These are phyloP conservation scores for Pythium rishiriense DNA, from an alignment of 352 stramenopile species.

Conservation along the genomic window DNA sequence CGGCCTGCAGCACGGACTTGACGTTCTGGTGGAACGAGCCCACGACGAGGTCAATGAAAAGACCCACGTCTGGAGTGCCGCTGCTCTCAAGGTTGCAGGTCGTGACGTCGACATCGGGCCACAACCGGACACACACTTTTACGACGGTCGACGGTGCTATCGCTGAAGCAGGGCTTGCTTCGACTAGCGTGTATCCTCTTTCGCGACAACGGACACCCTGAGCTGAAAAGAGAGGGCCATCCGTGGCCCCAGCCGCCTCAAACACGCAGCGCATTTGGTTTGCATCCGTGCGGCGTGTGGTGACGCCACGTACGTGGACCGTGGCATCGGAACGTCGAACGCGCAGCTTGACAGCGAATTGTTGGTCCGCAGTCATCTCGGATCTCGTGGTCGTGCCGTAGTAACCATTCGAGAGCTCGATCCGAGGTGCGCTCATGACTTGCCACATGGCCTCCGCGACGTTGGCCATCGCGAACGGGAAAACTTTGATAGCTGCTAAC, in stretches of 20 bases:
- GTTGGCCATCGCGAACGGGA: neutral
- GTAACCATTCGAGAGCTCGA: too few species aligned
- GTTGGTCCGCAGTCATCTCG: neutral
- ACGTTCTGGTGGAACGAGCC: too few species aligned
- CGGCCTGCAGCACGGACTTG: too few species aligned
- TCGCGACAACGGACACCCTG: neutral
- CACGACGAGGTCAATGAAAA: too few species aligned
- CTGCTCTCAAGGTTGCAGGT: too few species aligned
- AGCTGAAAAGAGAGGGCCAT: neutral
- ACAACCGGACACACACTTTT: constrained; percentile 5
- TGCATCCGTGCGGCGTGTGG: neutral
- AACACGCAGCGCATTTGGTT: neutral
- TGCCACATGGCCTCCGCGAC: neutral
- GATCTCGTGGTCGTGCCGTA: neutral
- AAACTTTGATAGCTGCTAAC: neutral
- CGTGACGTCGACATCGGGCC: neutral
- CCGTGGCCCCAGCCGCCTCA: neutral
- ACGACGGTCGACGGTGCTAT: constrained; percentile 8
- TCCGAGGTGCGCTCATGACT: neutral
- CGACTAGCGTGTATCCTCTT: neutral
- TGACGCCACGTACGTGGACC: neutral
- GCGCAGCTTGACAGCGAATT: neutral
- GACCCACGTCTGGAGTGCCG: too few species aligned
- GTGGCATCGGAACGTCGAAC: neutral
- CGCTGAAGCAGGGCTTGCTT: neutral